Base-by-base conservation (phyloP, 1,139 yeast species). In the Zygosaccharomyces sapae region DNA sequence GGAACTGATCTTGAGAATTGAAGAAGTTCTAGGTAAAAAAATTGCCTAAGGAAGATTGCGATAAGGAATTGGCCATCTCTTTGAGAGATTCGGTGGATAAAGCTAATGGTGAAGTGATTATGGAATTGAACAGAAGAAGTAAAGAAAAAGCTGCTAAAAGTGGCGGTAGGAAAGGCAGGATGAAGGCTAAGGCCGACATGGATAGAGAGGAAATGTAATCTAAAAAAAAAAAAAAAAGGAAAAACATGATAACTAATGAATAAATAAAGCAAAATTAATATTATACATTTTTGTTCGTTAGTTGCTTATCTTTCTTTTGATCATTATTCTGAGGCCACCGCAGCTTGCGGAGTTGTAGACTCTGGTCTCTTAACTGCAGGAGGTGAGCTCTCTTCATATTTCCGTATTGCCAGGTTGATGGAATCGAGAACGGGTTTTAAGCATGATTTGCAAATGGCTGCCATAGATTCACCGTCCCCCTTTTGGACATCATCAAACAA, bases 51-150 rank as follows among this genome's bases (percentile, higher is more conserved):
- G 96, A 86, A 58, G 83, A 82, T 4, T 86, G 94, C 2, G 83
- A 88, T 43, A 84, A 80, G 60, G 86, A 81, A 54, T 86, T 83
- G 2, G 86, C 92, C 53, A 75, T 83, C 65, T 81, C 89, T 3
- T 71, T 94, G 53, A 87, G 88, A 62, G 84, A 85, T 49, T 84
- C 94, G 43, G 97, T 92, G 33, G 96, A 89, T 57, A 86, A 87
- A 58, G 97, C 97, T 12, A 80, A 84, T 55, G 86, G 96, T 34
- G 95, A 87, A 67, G 95, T 97, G 18, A 84, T 87, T 44, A 78
- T 85, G 67, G 88, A 86, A 63, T 81, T 90, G 57, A 87, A 87
- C 65, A 92, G 90, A 63, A 78, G 79, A 67, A 72, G 64, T 53
- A 70, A 65, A 59, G 72, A 68, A 54, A 68, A 56, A 46, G 62